These are phyloP conservation scores for Fraxinus floribunda DNA, from an alignment of 305 asterid species.

Conservation along the genomic window DNA sequence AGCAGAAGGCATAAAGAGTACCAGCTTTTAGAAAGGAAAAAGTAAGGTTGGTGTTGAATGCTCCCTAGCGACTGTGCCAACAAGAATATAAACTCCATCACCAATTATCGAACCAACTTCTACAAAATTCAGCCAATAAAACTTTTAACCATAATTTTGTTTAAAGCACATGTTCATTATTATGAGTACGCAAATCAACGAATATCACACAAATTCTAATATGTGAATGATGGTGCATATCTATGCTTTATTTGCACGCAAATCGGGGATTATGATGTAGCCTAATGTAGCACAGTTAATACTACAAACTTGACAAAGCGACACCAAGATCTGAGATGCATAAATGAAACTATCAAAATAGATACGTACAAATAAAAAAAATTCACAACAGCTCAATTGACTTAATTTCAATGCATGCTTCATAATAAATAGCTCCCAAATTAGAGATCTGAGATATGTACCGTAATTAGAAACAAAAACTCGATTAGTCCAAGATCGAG, in stretches of 20 bases:
- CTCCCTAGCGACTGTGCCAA: conserved; percentile 95
- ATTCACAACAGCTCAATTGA: conserved; percentile 11
- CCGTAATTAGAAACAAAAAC: too few species aligned
- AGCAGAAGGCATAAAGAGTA: conserved; percentile 94
- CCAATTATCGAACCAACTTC: conserved; percentile 97
- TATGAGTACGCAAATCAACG: conserved; percentile 21
- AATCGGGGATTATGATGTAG: conserved; percentile 29
- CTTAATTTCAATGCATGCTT: conserved; percentile 27
- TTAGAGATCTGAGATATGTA: too few species aligned
- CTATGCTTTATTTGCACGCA: conserved; percentile 20
- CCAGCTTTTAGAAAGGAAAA: conserved; percentile 90
- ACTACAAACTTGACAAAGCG: not conserved
- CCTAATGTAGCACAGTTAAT: not conserved
- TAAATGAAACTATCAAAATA: too few species aligned
- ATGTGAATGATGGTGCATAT: conserved; percentile 18
- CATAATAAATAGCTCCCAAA: conserved; percentile 16
- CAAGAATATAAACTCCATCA: conserved; percentile 93
- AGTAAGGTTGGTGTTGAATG: conserved; percentile 89
- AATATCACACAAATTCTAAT: not conserved
- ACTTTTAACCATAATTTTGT: not conserved
- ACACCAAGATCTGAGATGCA: not conserved
- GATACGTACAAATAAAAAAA: not conserved
- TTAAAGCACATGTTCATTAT: not conserved
- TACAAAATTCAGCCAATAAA: conserved; percentile 29
- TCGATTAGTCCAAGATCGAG: too few species aligned